Evolutionary conservation across 129 eudicot species (phyloP), one percentile per base, ranked within the genome.

Genomic region (Tagetes erecta): DNA sequence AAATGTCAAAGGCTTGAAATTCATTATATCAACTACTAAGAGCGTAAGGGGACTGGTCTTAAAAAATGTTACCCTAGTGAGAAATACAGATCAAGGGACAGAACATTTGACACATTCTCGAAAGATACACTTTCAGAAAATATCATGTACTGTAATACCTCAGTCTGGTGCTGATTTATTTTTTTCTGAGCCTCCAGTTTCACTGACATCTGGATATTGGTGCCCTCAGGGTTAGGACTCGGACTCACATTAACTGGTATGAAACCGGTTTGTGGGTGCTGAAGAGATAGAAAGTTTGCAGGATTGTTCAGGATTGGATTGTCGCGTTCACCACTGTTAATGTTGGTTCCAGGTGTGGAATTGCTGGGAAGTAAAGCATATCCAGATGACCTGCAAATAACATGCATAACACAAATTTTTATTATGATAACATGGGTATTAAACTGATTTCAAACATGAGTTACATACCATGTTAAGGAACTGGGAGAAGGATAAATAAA

Each of bases 401-500:
- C 27, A 68, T 40, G 58, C 38, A 47, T 51, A 12, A 30, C 5
- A 10, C 33, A 4, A 14, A 42, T n/a, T 42, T 1, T 10, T 51
- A 33, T 55, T 0, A 64, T 34, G 41, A 71, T 42, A 71, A 40
- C 46, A 53, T 51, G 44, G 42, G 55, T 38, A 56, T 42, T 10
- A 52, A 40, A 38, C 35, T 37, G 4, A 76, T 37, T 30, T 63
- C 20, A 76, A 60, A 33, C 27, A 66, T 36, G 36, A 42, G 71
- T 60, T 52, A 51, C 73, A 31, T 87, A 95, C 99, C 99, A 88
- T 67, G 78, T 63, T 64, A 83, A 76, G 13, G 92, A 78, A 66
- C 81, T 85, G 41, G 90, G 81, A 68, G 91, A 88, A 76, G 99
- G 97, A 65, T 95, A 95, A 52, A 95, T 96, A 82, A 82, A 88